Conservation (phyloP, 2,329 filamentous ascomycete species). For the Aspergillus pseudotamarii region DNA sequence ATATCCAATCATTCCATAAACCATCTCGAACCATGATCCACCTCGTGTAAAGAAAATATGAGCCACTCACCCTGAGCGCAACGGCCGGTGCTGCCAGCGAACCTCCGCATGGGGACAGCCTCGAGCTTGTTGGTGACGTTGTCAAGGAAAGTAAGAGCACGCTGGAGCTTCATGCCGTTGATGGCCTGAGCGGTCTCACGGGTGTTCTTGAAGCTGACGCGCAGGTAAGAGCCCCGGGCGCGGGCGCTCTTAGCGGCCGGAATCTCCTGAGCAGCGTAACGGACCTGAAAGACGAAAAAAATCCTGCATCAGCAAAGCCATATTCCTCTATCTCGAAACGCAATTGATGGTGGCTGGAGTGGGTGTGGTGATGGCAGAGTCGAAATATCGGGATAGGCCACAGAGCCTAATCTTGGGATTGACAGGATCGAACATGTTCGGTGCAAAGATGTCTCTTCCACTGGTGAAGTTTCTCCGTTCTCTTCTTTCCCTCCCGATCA, state of each 20-base stretch:
- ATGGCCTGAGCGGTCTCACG: conserved; percentile 99
- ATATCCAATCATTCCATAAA: conserved; percentile 5
- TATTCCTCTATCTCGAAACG: conserved; percentile 13
- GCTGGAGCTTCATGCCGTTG: conserved; percentile 97
- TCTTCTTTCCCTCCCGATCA: conserved; percentile 8
- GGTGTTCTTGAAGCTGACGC: conserved; percentile 99
- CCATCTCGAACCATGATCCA: conserved; percentile 9
- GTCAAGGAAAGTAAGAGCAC: conserved; percentile 94
- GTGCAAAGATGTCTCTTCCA: conserved; percentile 11
- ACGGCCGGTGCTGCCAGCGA: conserved; percentile 92
- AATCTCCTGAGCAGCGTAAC: conserved; percentile 92
- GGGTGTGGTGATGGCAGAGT: conserved; percentile 2
- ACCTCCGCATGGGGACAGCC: conserved; percentile 97
- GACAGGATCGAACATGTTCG: conserved; percentile 15
- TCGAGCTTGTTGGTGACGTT: conserved; percentile 97
- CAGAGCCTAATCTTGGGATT: conserved; percentile 8
- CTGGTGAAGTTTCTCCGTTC: conserved; percentile 1
- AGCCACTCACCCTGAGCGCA: conserved; percentile 88
- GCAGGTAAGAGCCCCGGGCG: conserved; percentile 97
- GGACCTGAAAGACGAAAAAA: conserved; percentile 64
- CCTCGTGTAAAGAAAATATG: conserved; percentile 20
- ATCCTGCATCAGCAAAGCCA: conserved; percentile 32
- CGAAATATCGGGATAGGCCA: conserved; percentile 9
- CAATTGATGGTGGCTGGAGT: conserved; percentile 7
- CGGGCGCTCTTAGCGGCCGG: conserved; percentile 90